Evolutionary conservation across 805 yeast genomes (phyloP), one percentile per base, ranked within the genome.

Genomic region (Starmerella sirachaensis): DNA sequence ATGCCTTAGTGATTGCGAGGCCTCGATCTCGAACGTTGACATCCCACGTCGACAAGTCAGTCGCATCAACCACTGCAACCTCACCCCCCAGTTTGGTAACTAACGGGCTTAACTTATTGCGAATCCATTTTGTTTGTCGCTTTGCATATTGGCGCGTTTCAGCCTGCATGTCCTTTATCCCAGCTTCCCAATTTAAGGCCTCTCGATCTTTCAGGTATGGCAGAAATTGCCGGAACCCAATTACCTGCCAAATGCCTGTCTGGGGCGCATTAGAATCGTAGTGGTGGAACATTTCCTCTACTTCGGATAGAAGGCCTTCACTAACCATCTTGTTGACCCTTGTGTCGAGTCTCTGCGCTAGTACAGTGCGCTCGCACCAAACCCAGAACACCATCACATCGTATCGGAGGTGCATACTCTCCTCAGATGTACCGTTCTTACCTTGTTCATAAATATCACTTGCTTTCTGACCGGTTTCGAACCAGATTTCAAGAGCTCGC

Each of bases 191-290:
- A 17, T 22, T 21, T 12, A 20, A 37, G 2, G 11, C 19, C 1
- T 32, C 28, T 5, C 30, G 36, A 2, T 18, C 14, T 6, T 29
- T 6, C 7, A 52, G 22, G 18, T 45, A 57, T 6, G 57, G 54
- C 21, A 55, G 44, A 37, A 50, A 49, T 38, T 55, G 55, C 18
- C 83, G 82, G 59, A 82, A 91, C 1, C 97, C 97, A 51, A 88
- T 82, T 1, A 82, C 94, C 60, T 91, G 97, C 85, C 85, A 85
- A 0, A 88, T 69, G 2, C 97, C 97, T 74, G 17, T 51, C 55
- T 5, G 57, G n/a, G 54, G 1, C 10, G 17, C 9, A 10, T 29
- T 35, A 6, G 35, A 32, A 13, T 34, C 24, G 21, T 42, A 41
- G 9, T 40, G 29, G 9, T 58, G 52, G 53, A 72, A 74, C 51